Percentiles rank a stretch among this genome's conserved stretches.
Conservation (phyloP, 2,329 filamentous ascomycete species). For the Cladophialophora chaetospira region DNA sequence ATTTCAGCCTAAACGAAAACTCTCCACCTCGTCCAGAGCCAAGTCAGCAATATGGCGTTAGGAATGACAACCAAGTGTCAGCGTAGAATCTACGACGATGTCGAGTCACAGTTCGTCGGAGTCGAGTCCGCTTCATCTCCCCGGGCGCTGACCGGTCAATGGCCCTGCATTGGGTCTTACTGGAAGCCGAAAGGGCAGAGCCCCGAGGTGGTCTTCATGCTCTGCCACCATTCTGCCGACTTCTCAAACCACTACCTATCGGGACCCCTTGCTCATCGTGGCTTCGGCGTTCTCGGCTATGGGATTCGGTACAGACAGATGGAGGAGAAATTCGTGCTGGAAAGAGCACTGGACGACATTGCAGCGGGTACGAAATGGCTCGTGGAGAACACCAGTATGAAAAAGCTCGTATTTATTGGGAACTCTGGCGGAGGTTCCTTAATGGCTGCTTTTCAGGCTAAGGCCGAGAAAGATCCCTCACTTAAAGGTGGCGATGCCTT, state of each 20-base stretch:
- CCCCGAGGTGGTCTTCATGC: conserved; percentile 6
- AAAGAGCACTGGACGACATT: conserved; percentile 2
- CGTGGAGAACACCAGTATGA: background rate
- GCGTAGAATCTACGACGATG: conserved; percentile 1
- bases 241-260: conserved; percentile 7
- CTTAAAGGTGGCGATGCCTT: conserved; percentile 3
- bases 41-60: background rate
- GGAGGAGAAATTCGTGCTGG: conserved; percentile 11
- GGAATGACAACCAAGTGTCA: background rate
- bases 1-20: too few species aligned
- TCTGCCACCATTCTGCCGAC: background rate
- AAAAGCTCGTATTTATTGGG: conserved; percentile 7
- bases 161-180: conserved; percentile 2
- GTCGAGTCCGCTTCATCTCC: background rate
- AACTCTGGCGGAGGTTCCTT: conserved; percentile 12
- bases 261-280: background rate
- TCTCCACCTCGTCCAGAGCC: too few species aligned
- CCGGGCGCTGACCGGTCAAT: background rate
- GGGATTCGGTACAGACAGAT: background rate
- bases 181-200: background rate
- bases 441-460: conserved; percentile 9
- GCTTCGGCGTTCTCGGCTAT: conserved; percentile 3
- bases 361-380: conserved; percentile 3
- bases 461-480: background rate
- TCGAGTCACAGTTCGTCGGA: background rate